Evolutionary conservation across 108 stramenopile genomes (phyloP).

Genomic region (Nannochloropsis gaditana): DNA sequence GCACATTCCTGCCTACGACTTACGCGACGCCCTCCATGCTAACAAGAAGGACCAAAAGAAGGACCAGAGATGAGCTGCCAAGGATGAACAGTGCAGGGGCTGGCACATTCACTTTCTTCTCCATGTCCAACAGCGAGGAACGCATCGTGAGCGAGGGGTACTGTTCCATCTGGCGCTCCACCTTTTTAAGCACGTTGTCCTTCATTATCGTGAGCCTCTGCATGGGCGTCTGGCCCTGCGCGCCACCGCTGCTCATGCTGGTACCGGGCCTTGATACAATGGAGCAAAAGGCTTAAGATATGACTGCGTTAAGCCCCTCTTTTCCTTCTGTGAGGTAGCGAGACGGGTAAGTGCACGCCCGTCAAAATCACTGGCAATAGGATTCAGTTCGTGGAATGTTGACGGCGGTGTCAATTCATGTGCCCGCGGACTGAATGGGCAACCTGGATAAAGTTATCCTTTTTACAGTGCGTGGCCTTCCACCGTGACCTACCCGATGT

Average conservation of each 20-base stretch:
- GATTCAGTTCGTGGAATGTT: no score
- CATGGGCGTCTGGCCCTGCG: background rate
- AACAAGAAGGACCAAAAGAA: background rate
- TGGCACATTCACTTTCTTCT: background rate
- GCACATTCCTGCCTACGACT: background rate
- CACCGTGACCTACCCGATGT: no score
- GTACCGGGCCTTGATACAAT: background rate
- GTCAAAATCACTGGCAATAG: no score
- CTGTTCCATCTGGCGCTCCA: background rate
- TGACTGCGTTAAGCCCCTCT: no score
- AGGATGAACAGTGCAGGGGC: constrained; percentile 5
- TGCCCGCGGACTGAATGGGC: no score
- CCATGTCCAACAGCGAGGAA: background rate
- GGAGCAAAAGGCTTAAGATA: no score
- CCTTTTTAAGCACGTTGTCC: background rate
- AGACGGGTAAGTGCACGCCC: no score
- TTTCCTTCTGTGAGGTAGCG: no score
- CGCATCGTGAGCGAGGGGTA: background rate
- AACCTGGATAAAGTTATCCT: no score
- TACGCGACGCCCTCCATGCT: constrained; percentile 19
- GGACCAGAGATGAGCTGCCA: background rate
- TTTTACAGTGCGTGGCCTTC: no score
- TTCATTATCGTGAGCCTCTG: background rate
- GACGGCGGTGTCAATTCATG: no score
- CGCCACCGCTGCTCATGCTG: background rate